Evolutionary conservation across 495 filamentous ascomycete genomes (phyloP), one percentile per base, ranked within the genome.

Genomic region (Viridothelium virens): DNA sequence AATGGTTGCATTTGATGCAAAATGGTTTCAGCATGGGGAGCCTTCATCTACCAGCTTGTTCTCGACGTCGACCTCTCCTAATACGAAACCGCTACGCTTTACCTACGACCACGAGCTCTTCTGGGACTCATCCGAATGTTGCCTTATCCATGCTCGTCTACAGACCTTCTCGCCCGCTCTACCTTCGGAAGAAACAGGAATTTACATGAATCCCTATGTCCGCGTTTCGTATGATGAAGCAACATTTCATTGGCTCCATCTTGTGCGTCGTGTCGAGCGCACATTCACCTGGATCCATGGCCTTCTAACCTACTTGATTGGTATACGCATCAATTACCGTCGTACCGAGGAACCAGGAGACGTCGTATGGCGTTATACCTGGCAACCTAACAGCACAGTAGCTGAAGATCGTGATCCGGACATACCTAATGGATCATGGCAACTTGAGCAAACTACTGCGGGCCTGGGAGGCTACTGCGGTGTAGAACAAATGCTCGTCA

Each of bases 81-180:
- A 0, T 61, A 68, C 62, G 56, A 36, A 76, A 31, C 83, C 87
- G 4, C 77, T 87, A 1, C 84, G 84, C 14, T 92, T 93, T 74
- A 82, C 90, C 18, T 79, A 83, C 46, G 83, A 87, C 31, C 72
- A 79, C 0, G 88, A 88, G 64, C 74, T 82, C 9, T 90, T 84
- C 74, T 91, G 87, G 86, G 89, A 92, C 66, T 84, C 85, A 2
- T 89, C 86, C 10, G 90, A 93, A 75, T 92, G 89, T 78, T 93
- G 90, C 70, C 79, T 78, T 31, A 75, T 76, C 59, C 63, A 76
- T 61, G 74, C 73, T 3, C 73, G 74, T 48, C 67, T 76, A 2
- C 44, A 61, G 39, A 64, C 70, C 47, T 72, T 56, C 47, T 38
- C 64, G 9, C 65, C 68, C 33, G 14, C 44, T 14, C 56, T 65